Evolutionary conservation across 73 alveolate genomes (phyloP).

Genomic region (Paramecium octaurelia): DNA sequence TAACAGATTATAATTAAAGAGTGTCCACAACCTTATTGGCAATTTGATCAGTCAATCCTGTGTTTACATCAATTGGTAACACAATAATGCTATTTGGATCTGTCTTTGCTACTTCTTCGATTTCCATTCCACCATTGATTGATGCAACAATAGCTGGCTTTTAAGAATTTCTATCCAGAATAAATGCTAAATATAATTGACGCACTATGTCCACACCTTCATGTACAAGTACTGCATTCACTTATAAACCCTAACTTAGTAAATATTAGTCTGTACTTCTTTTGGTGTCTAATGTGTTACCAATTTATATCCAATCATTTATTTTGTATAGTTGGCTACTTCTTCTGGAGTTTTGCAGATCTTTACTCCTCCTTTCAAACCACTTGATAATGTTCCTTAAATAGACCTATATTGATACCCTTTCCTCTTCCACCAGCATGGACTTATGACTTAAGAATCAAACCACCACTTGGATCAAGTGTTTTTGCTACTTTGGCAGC

Average conservation of each 20-base stretch:
- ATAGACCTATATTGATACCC: slow-evolving; percentile 20
- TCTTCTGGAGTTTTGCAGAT: slow-evolving; percentile 78
- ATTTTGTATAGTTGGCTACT: slow-evolving; percentile 68
- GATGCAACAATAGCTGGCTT: slow-evolving; percentile 75
- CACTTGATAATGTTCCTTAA: slow-evolving; percentile 65
- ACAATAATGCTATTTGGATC: slow-evolving; percentile 78
- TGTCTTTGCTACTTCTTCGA: slow-evolving; percentile 82
- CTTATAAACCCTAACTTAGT: slow-evolving; percentile 66
- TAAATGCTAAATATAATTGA: slow-evolving; percentile 75
- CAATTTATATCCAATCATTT: slow-evolving; percentile 85
- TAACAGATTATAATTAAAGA: slow-evolving; percentile 46
- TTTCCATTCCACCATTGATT: slow-evolving; percentile 84
- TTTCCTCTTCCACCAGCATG: slow-evolving; percentile 86
- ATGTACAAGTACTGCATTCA: slow-evolving; percentile 75
- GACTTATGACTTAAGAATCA: slow-evolving; percentile 70
- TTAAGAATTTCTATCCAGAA: slow-evolving; percentile 74
- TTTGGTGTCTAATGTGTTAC: slow-evolving; percentile 78
- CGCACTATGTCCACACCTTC: slow-evolving; percentile 80
- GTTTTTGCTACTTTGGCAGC: slow-evolving; percentile 62
- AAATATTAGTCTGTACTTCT: slow-evolving; percentile 14
- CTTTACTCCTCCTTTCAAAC: slow-evolving; percentile 86
- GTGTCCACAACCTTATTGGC: slow-evolving; percentile 66
- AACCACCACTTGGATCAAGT: slow-evolving; percentile 63
- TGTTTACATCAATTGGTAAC: slow-evolving; percentile 63
- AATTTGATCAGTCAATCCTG: slow-evolving; percentile 68